Evolutionary conservation across 345 rosid species (phyloP).

Genomic region (Boechera retrofracta): DNA sequence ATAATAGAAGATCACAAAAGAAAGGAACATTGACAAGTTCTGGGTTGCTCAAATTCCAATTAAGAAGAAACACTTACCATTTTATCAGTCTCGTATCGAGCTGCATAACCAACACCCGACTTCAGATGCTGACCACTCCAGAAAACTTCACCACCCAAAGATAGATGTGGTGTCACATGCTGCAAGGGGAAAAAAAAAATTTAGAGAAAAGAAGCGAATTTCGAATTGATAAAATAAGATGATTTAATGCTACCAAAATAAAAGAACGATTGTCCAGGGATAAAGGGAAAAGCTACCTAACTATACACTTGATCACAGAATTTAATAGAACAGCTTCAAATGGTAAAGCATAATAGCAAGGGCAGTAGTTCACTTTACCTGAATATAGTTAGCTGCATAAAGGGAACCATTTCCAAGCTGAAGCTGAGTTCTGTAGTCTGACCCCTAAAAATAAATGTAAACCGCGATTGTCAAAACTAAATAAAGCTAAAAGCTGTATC

Average conservation of each 20-base stretch:
- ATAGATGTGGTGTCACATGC: slow-evolving; percentile 73
- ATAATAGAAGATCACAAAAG: neutral
- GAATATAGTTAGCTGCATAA: slow-evolving; percentile 82
- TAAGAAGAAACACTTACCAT: slow-evolving; percentile 55
- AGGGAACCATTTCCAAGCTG: slow-evolving; percentile 74
- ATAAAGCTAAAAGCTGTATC: neutral
- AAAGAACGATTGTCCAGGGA: neutral
- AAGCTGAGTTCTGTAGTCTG: slow-evolving; percentile 74
- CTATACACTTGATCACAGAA: neutral
- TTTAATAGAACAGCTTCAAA: neutral
- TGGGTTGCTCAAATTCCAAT: neutral
- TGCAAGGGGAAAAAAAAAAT: slow-evolving; percentile 44
- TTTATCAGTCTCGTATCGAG: slow-evolving; percentile 82
- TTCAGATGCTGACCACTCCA: slow-evolving; percentile 81
- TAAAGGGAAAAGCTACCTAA: neutral
- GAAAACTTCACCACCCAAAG: slow-evolving; percentile 89
- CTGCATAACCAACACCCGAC: slow-evolving; percentile 88
- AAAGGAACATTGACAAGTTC: neutral
- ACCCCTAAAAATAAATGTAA: slow-evolving; percentile 57
- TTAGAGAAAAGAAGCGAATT: neutral
- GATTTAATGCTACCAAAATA: neutral
- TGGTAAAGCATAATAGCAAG: neutral
- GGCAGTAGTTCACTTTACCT: slow-evolving; percentile 51
- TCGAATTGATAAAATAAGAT: neutral
- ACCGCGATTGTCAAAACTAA: neutral